Percentiles rank a stretch among this genome's conserved stretches.
Evolutionary conservation across 805 yeast species (phyloP).

Genomic region (Cyberlindnera maclurae): DNA sequence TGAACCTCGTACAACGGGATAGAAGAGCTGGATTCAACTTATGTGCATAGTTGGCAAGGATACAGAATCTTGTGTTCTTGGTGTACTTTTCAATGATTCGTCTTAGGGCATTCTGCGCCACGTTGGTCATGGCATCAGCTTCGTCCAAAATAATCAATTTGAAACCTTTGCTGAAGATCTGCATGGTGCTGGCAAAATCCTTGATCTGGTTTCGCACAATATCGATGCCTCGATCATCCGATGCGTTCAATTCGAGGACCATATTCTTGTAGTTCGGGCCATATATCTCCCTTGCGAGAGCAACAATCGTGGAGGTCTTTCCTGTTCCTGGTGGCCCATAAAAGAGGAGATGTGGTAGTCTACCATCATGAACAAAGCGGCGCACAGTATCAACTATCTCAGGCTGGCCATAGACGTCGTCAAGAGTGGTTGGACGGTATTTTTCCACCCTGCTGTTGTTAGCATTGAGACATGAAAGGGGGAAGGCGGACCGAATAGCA

Average conservation of each 20-base stretch:
- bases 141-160: slow-evolving; percentile 91
- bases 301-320: slow-evolving; percentile 82
- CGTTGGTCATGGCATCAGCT: slow-evolving; percentile 91
- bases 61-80: slow-evolving; percentile 91
- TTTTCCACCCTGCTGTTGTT: slow-evolving; percentile 69
- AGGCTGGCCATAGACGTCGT: slow-evolving; percentile 87
- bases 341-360: slow-evolving; percentile 84
- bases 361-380: slow-evolving; percentile 75
- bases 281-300: slow-evolving; percentile 79
- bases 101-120: slow-evolving; percentile 78
- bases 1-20: slow-evolving; percentile 90
- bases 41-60: slow-evolving; percentile 92
- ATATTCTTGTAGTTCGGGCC: slow-evolving; percentile 78
- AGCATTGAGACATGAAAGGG: background rate
- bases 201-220: slow-evolving; percentile 97
- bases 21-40: slow-evolving; percentile 91
- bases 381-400: slow-evolving; percentile 81
- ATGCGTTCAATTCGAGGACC: slow-evolving; percentile 93
- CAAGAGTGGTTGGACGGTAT: slow-evolving; percentile 78
- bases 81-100: slow-evolving; percentile 84
- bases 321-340: slow-evolving; percentile 97
- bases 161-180: slow-evolving; percentile 80
- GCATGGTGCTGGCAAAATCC: slow-evolving; percentile 92
- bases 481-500: too few relatives aligned
- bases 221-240: slow-evolving; percentile 96